phyloP scores from a whole-genome alignment of 208 protist species.

The Crithidia thermophila region DNA sequence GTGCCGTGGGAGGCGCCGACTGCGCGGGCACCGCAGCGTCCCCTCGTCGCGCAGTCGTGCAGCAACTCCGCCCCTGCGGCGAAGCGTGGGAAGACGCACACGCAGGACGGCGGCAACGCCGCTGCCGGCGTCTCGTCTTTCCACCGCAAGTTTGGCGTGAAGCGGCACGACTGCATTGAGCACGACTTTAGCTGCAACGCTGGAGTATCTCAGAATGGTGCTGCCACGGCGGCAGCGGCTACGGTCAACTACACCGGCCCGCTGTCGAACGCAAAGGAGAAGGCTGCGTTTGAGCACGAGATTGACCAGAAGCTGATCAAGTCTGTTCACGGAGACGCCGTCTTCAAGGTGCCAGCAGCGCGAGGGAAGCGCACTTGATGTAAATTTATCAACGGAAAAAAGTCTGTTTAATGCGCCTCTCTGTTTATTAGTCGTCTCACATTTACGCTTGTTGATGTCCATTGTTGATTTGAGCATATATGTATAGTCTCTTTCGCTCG shows the following conservation, averaged over 20 bases:
- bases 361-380: conserved; percentile 5
- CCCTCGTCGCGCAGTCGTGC: background rate
- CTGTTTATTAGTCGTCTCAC: conserved; percentile 17
- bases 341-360: conserved; percentile 45
- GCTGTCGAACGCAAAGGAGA: conserved; percentile 28
- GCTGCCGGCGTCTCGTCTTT: conserved; percentile 30
- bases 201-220: conserved; percentile 6
- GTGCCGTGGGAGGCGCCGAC: conserved; percentile 19
- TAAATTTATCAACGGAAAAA: background rate
- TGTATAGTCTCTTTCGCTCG: too few species aligned
- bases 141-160: conserved; percentile 25
- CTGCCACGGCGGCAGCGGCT: background rate
- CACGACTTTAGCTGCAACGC: conserved; percentile 16
- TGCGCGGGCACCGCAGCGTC: conserved; percentile 8
- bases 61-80: background rate
- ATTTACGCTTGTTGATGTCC: too few species aligned
- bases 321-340: conserved; percentile 44
- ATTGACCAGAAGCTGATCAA: conserved; percentile 53
- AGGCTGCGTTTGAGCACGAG: conserved; percentile 31
- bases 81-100: background rate
- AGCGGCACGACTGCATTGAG: conserved; percentile 35
- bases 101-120: background rate
- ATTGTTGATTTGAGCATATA: too few species aligned
- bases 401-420: background rate
- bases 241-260: background rate